Evolutionary conservation across 2,329 filamentous ascomycete species (phyloP).

Genomic region (Trichophyton mentagrophytes): DNA sequence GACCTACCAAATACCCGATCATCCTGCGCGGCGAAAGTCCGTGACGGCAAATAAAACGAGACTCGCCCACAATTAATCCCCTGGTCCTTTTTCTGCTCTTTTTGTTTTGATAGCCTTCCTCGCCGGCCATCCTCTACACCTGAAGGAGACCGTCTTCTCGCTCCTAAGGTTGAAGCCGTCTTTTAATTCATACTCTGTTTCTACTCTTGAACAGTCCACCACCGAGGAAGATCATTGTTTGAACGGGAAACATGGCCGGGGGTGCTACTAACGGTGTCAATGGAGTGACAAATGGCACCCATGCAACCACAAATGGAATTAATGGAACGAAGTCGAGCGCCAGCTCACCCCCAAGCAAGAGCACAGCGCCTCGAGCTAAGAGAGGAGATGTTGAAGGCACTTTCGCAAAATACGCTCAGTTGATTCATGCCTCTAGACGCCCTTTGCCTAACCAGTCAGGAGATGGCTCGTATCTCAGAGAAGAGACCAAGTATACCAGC

Average conservation of each 20-base stretch:
- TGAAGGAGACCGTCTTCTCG: not conserved
- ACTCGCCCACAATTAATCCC: not conserved
- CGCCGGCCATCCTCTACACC: not conserved
- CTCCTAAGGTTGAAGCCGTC: not conserved
- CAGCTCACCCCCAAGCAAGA: not conserved
- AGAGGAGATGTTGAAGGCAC: conserved; percentile 29
- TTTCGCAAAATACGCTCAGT: conserved; percentile 35
- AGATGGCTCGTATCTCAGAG: conserved; percentile 45
- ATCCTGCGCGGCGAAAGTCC: not conserved
- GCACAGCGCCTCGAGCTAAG: conserved; percentile 21
- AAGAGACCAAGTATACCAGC: conserved; percentile 38
- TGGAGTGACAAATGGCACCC: conserved; percentile 2
- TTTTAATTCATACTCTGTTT: not conserved
- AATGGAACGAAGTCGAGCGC: conserved; percentile 3
- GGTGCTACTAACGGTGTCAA: conserved; percentile 4
- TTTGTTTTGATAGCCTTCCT: too few species aligned
- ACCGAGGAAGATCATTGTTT: not conserved
- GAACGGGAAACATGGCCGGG: not conserved
- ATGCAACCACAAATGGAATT: conserved; percentile 1
- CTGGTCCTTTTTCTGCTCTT: too few species aligned
- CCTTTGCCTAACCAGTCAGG: conserved; percentile 52
- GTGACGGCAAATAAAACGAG: not conserved
- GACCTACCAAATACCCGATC: not conserved
- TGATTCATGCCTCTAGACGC: conserved; percentile 43
- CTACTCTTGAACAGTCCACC: not conserved